These are phyloP conservation scores for Suillus hirtellus DNA, from an alignment of 768 basidiomycete genomes.

Conservation along the genomic window DNA sequence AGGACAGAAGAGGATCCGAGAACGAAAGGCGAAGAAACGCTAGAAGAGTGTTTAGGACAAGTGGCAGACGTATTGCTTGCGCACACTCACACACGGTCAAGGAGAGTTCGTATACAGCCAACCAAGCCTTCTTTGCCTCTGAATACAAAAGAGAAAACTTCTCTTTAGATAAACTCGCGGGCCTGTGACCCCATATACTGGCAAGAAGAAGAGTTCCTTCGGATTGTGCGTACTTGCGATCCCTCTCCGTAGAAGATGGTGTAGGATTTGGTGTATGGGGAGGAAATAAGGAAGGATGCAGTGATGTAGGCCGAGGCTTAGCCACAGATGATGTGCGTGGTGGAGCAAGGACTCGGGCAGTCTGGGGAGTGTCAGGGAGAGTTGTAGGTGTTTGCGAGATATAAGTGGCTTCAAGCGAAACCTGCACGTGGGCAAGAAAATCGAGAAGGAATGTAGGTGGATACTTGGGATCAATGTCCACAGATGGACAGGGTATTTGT, in stretches of 20 bases:
- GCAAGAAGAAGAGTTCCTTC: constrained; percentile 76
- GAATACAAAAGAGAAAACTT: constrained; percentile 70
- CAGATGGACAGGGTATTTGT: constrained; percentile 29
- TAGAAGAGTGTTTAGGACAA: constrained; percentile 31
- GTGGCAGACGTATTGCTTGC: neutral
- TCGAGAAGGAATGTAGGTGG: constrained; percentile 42
- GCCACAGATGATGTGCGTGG: constrained; percentile 56
- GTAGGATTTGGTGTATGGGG: constrained; percentile 85
- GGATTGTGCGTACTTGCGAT: constrained; percentile 73
- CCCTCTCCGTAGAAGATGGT: constrained; percentile 69
- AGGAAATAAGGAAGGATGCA: constrained; percentile 71
- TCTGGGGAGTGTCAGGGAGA: constrained; percentile 38
- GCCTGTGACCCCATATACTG: constrained; percentile 72
- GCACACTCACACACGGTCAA: constrained; percentile 73
- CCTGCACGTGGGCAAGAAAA: constrained; percentile 69
- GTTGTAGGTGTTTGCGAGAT: constrained; percentile 52
- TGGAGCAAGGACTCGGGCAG: constrained; percentile 40
- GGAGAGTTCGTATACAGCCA: constrained; percentile 76
- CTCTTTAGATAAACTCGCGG: constrained; percentile 47
- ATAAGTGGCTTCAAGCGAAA: constrained; percentile 82
- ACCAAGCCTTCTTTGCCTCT: constrained; percentile 59
- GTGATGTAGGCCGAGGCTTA: constrained; percentile 35
- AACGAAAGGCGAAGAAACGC: constrained; percentile 74
- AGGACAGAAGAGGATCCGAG: constrained; percentile 73
- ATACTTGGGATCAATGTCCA: constrained; percentile 39